A percentile compares a stretch with the other conserved stretches of the same genome.
Conservation (phyloP, 441 rosid species). For the Brassica hybrid region DNA sequence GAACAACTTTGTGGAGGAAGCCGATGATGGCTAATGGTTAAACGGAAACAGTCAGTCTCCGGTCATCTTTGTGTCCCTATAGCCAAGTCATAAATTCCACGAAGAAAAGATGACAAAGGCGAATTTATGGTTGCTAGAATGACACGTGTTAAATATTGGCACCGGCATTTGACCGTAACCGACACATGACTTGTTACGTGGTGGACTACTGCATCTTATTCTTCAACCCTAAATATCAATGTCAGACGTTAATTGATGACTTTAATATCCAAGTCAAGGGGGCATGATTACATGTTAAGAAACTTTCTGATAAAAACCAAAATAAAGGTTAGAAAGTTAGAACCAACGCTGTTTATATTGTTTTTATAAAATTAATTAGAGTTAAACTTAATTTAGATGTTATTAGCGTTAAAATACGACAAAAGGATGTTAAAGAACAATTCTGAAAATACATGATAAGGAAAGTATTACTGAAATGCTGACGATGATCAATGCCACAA, state of each 20-base stretch:
- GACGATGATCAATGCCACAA: conserved; percentile 30
- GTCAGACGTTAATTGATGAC: conserved; percentile 4
- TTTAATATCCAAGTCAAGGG: conserved; percentile 21
- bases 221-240: conserved; percentile 19
- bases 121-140: conserved; percentile 13
- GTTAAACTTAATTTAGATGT: background rate
- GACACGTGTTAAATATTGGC: conserved; percentile 58
- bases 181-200: conserved; percentile 62
- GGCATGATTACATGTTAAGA: background rate
- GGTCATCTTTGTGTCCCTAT: conserved; percentile 5
- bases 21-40: background rate
- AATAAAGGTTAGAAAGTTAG: background rate
- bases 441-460: background rate
- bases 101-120: background rate
- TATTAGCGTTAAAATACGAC: background rate
- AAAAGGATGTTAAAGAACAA: background rate
- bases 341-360: background rate
- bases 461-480: conserved; percentile 2
- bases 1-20: background rate
- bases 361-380: background rate
- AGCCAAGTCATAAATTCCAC: conserved; percentile 54
- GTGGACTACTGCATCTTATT: conserved; percentile 35
- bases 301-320: conserved; percentile 1
- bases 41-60: conserved; percentile 21
- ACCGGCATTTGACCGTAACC: conserved; percentile 81